Evolutionary conservation across 1,284 basidiomycete genomes (phyloP), one percentile per base, ranked within the genome.

Genomic region (Cryptococcus sp.): DNA sequence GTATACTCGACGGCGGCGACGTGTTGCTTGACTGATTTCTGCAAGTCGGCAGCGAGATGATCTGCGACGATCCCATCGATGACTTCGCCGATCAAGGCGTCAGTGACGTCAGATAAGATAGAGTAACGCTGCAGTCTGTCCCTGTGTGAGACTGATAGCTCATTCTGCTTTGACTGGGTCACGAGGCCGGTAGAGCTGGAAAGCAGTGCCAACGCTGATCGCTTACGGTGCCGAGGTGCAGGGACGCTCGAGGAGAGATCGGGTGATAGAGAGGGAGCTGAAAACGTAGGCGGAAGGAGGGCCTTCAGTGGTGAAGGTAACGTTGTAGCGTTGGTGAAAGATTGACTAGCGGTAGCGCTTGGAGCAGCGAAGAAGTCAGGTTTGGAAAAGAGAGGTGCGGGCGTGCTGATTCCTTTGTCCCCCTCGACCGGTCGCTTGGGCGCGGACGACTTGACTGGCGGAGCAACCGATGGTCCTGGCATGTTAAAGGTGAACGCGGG

Each of bases 71-170:
- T 52, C 2, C 22, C n/a, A 3, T 54, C 49, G 10, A 74, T 53
- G 16, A 70, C 66, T 22, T 71, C 65, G 2, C 47, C 16, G 1
- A 76, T 46, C n/a, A 76, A 54, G n/a, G 57, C 41, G 45, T 66
- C 61, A 27, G 56, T 51, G 11, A 76, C 23, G 0, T 57, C 41
- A 0, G 67, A 57, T 0, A 72, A 43, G 30, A 56, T 54, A 4
- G 49, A 19, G 10, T 55, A 13, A n/a, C 43, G 58, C 15, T 53
- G 10, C 4, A 30, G 41, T 30, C 56, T 40, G 10, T 50, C 39
- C 13, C 40, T 25, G 39, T 54, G 48, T 5, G 35, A 42, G 15
- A 50, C 47, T 19, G 54, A 17, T 15, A 54, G 45, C 20, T 35
- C 30, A 35, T 35, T 35, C 13, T 35, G 30, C 30, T 35, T 35